Evolutionary conservation across 345 rosid genomes (phyloP).

Genomic region (Eutrema japonicum): DNA sequence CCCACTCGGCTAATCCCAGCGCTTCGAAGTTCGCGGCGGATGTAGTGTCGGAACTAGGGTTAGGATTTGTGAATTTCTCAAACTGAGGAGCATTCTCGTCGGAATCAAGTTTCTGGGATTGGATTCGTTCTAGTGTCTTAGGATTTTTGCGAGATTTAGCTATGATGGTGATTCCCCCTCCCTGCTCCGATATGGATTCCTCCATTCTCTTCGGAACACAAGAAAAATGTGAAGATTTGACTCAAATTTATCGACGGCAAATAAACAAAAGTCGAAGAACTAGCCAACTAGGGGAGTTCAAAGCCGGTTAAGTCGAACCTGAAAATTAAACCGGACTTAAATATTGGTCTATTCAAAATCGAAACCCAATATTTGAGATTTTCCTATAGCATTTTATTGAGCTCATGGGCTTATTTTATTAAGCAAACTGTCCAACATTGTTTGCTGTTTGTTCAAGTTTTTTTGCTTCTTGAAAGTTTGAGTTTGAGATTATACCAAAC

Average conservation of each 20-base stretch:
- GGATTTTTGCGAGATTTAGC: constrained; percentile 48
- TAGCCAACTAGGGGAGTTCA: constrained; percentile 27
- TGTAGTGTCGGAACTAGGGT: constrained; percentile 37
- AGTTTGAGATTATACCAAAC: no score
- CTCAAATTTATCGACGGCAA: constrained; percentile 14
- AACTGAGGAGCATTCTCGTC: constrained; percentile 40
- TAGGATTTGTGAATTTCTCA: constrained; percentile 47
- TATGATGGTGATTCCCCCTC: constrained; percentile 60
- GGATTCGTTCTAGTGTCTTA: constrained; percentile 8
- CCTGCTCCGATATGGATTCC: constrained; percentile 37
- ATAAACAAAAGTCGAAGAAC: not conserved
- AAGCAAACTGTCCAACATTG: no score
- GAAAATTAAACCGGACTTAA: not conserved
- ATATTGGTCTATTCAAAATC: not conserved
- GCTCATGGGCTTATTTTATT: not conserved
- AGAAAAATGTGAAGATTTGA: not conserved
- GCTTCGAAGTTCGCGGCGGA: constrained; percentile 51
- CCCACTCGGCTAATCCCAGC: constrained; percentile 86
- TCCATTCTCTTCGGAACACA: constrained; percentile 34
- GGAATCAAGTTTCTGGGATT: constrained; percentile 38
- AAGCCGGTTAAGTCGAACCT: constrained; percentile 29
- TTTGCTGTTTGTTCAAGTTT: no score
- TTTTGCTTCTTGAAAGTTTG: no score
- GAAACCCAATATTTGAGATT: not conserved
- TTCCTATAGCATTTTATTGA: not conserved